Evolutionary conservation across 257 asterid genomes (phyloP).

Genomic region (Ballota nigra): DNA sequence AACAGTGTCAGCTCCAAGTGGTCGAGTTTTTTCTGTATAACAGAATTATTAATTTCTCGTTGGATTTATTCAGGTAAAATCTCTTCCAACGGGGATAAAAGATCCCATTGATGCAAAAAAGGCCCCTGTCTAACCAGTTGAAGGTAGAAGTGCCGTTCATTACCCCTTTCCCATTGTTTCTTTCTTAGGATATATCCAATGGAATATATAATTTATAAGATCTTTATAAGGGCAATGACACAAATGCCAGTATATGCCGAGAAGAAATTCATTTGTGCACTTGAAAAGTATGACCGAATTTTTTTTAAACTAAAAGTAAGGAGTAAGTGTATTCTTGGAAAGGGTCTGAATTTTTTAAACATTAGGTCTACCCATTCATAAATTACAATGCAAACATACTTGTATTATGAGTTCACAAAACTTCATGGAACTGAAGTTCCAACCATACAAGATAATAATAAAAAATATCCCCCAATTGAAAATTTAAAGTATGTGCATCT

Average conservation of each 20-base stretch:
- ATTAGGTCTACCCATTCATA: neutral
- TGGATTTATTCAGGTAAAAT: neutral
- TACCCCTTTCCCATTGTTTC: neutral
- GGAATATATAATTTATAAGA: neutral
- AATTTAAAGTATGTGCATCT: neutral
- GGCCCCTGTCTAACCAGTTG: neutral
- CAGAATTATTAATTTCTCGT: neutral
- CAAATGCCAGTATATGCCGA: neutral
- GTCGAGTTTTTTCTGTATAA: neutral
- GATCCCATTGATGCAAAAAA: too few species aligned
- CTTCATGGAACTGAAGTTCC: neutral
- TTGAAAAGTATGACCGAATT: neutral
- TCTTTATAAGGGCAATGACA: neutral
- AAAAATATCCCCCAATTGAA: neutral
- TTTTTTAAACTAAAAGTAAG: neutral
- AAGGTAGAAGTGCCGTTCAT: neutral
- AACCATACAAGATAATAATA: neutral
- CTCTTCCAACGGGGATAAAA: too few species aligned
- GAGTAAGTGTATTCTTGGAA: neutral
- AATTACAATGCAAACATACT: neutral
- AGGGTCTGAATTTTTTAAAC: neutral
- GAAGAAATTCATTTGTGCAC: neutral
- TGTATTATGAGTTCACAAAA: neutral
- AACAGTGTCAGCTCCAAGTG: neutral
- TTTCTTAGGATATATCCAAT: neutral